Percentiles rank a stretch among this genome's conserved stretches.
phyloP scores from a whole-genome alignment of 2,329 filamentous ascomycete genomes.

The Exophiala viscosa region DNA sequence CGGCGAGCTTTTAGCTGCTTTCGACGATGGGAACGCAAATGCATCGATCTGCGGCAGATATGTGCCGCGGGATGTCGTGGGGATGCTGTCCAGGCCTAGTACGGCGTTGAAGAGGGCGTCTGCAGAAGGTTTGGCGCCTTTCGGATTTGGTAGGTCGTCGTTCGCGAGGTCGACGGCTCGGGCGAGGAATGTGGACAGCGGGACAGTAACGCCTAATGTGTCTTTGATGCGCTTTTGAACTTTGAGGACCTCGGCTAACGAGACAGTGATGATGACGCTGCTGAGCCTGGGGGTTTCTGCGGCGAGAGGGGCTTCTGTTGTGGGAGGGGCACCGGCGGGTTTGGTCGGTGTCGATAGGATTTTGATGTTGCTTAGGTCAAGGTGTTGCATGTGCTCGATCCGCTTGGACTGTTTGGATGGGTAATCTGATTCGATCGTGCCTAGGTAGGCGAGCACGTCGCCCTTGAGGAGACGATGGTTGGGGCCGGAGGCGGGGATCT shows the following conservation, averaged over 20 bases:
- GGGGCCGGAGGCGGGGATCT: constrained; percentile 84
- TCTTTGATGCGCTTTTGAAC: constrained; percentile 76
- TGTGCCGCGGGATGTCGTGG: constrained; percentile 54
- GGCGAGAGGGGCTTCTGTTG: constrained; percentile 29
- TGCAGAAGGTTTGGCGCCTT: constrained; percentile 62
- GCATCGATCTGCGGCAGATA: constrained; percentile 69
- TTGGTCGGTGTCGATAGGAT: constrained; percentile 51
- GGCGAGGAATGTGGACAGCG: constrained; percentile 80
- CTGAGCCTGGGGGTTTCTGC: constrained; percentile 31
- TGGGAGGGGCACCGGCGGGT: constrained; percentile 36
- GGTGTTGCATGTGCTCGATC: constrained; percentile 71
- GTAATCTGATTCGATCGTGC: constrained; percentile 68
- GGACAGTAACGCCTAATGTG: constrained; percentile 73
- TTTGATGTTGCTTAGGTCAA: constrained; percentile 96
- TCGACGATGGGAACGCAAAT: constrained; percentile 47
- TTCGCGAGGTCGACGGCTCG: constrained; percentile 85
- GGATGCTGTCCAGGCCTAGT: constrained; percentile 63
- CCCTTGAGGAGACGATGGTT: constrained; percentile 88
- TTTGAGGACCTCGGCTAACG: constrained; percentile 71
- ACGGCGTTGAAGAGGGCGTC: constrained; percentile 88
- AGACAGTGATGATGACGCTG: constrained; percentile 63
- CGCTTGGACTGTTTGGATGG: constrained; percentile 67
- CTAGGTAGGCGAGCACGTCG: constrained; percentile 86
- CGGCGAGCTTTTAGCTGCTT: constrained; percentile 14
- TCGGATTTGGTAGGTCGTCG: constrained; percentile 70